These are phyloP conservation scores for Paecilomyces sp. DNA, from an alignment of 2,329 filamentous ascomycete species.

Conservation along the genomic window DNA sequence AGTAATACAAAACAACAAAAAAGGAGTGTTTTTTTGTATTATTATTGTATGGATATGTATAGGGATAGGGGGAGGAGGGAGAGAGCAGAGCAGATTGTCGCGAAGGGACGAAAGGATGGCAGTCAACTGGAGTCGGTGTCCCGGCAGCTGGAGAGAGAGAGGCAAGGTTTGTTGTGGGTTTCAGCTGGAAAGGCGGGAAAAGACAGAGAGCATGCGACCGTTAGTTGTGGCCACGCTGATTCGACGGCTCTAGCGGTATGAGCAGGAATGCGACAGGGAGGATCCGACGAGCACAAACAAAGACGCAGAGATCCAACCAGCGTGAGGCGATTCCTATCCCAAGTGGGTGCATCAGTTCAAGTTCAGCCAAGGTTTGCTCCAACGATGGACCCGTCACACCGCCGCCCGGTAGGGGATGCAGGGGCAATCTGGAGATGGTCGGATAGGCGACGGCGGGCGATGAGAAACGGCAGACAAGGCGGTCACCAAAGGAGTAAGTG, in stretches of 20 bases:
- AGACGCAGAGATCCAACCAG: not conserved
- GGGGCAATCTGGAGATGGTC: not conserved
- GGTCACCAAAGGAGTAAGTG: not conserved
- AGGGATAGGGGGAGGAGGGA: constrained; percentile 7
- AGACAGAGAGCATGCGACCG: constrained; percentile 7
- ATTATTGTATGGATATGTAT: constrained; percentile 12
- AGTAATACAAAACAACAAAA: constrained; percentile 8
- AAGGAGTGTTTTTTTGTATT: constrained; percentile 14
- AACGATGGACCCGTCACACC: not conserved
- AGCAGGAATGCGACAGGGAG: constrained; percentile 5
- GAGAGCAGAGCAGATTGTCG: constrained; percentile 7
- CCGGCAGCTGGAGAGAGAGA: not conserved
- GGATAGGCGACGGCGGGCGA: not conserved
- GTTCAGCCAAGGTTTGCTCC: constrained; percentile 1
- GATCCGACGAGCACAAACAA: not conserved
- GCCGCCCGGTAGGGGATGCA: not conserved
- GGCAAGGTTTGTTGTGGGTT: constrained; percentile 1
- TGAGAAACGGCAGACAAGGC: not conserved
- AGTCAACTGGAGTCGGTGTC: constrained; percentile 1
- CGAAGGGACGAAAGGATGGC: constrained; percentile 2
- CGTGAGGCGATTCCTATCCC: not conserved
- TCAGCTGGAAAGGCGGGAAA: not conserved
- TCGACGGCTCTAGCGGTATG: constrained; percentile 4
- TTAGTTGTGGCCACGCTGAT: constrained; percentile 10
- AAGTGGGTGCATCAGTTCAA: constrained; percentile 1